These are phyloP conservation scores for Hydrangea macrophylla DNA, from an alignment of 148 eudicot species.

Conservation along the genomic window DNA sequence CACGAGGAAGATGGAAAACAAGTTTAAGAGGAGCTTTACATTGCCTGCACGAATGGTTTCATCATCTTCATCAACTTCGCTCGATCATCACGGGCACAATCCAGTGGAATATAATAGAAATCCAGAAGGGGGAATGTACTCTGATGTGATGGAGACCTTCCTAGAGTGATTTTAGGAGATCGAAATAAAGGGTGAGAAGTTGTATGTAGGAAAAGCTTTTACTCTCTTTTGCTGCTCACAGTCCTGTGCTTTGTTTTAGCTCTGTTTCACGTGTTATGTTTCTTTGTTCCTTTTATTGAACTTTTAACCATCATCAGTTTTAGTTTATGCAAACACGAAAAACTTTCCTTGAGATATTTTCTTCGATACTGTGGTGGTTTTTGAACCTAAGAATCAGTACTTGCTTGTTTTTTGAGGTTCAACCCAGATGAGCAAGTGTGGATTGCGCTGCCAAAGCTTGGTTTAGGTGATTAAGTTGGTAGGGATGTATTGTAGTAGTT, in stretches of 20 bases:
- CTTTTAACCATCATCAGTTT: slow-evolving; percentile 19
- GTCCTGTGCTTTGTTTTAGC: slow-evolving; percentile 9
- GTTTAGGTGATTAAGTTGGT: not conserved
- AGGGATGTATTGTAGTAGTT: too few species aligned
- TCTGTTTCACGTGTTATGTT: slow-evolving; percentile 12
- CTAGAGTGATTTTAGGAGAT: slow-evolving; percentile 36
- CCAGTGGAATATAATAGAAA: slow-evolving; percentile 58
- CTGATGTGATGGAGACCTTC: slow-evolving; percentile 92
- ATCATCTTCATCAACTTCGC: slow-evolving; percentile 77
- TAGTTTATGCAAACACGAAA: slow-evolving; percentile 20
- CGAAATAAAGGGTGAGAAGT: slow-evolving; percentile 8
- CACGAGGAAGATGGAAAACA: slow-evolving; percentile 65
- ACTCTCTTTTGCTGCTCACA: slow-evolving; percentile 18
- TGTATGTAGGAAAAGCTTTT: slow-evolving; percentile 38
- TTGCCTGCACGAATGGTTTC: slow-evolving; percentile 81
- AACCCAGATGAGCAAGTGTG: not conserved
- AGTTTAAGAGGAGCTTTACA: slow-evolving; percentile 83
- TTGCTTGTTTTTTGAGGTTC: not conserved
- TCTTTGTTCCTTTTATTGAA: slow-evolving; percentile 10
- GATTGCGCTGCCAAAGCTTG: not conserved
- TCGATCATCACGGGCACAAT: slow-evolving; percentile 56
- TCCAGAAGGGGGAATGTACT: slow-evolving; percentile 66
- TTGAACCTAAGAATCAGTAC: not conserved
- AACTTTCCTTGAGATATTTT: not conserved
- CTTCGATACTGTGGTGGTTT: not conserved